Conservation (phyloP, 2,329 filamentous ascomycete genomes). For the Fusarium compactum region DNA sequence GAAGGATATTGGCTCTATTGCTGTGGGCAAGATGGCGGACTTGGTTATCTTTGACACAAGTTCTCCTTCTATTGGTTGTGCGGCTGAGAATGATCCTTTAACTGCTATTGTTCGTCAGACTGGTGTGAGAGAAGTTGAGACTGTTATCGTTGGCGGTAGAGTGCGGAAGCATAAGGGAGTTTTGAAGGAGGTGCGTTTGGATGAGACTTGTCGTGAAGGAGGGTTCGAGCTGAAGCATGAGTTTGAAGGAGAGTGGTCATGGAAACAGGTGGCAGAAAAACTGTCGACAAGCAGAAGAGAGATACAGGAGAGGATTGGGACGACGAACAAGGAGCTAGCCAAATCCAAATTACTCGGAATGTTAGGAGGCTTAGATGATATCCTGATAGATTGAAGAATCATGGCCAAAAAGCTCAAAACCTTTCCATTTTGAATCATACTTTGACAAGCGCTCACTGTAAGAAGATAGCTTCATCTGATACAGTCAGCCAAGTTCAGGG, state of each 20-base stretch:
- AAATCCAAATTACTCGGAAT: not conserved
- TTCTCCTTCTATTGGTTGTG: conserved; percentile 9
- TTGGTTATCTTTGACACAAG: not conserved
- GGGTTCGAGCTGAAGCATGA: not conserved
- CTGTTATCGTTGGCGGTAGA: not conserved
- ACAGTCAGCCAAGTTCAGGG: not conserved
- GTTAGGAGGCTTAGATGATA: not conserved
- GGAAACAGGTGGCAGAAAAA: not conserved
- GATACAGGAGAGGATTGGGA: not conserved
- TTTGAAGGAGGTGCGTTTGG: not conserved
- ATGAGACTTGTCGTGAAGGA: not conserved
- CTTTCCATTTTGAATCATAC: too few relatives aligned
- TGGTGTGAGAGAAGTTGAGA: conserved; percentile 1
- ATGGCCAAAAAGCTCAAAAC: too few relatives aligned
- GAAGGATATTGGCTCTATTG: conserved; percentile 1
- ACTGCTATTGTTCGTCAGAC: conserved; percentile 9
- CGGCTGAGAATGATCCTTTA: not conserved
- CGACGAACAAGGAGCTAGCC: not conserved
- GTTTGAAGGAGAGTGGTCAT: accelerated
- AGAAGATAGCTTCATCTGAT: not conserved
- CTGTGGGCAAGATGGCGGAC: not conserved
- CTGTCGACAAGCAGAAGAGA: not conserved
- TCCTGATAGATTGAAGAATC: not conserved
- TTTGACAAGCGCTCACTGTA: accelerated
- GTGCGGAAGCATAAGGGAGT: not conserved